These are phyloP conservation scores for Ceratocystis diversiconidia DNA, from an alignment of 2,329 filamentous ascomycete species.

Conservation along the genomic window DNA sequence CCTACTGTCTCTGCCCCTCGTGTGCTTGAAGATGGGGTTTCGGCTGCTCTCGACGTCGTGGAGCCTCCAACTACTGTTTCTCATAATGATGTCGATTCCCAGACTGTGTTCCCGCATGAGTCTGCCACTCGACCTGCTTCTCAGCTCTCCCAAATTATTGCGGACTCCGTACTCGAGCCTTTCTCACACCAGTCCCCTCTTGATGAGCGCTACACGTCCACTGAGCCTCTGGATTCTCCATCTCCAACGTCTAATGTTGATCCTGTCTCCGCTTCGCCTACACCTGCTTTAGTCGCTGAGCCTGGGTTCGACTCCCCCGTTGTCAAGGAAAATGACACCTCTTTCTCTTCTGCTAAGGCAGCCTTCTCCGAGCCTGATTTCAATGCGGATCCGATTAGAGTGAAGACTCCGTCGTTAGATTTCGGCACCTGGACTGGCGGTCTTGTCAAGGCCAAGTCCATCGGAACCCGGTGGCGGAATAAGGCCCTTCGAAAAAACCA, in stretches of 20 bases:
- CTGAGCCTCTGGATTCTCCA: neutral
- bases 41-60: neutral
- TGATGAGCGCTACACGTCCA: neutral
- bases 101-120: neutral
- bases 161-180: neutral
- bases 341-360: neutral
- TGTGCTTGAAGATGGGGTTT: neutral
- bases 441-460: neutral
- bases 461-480: neutral
- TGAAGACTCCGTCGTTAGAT: slow-evolving; percentile 12
- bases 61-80: neutral
- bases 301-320: slow-evolving; percentile 5
- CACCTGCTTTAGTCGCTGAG: neutral
- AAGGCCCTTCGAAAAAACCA: neutral
- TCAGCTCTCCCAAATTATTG: neutral
- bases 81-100: neutral
- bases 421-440: neutral
- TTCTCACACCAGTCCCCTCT: neutral
- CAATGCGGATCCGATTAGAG: slow-evolving; percentile 3
- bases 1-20: neutral
- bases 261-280: neutral
- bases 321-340: neutral
- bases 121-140: neutral
- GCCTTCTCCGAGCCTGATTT: slow-evolving; percentile 3
- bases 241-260: neutral